Base-by-base conservation (phyloP, 768 basidiomycete genomes). In the Lentinula aciculospora region DNA sequence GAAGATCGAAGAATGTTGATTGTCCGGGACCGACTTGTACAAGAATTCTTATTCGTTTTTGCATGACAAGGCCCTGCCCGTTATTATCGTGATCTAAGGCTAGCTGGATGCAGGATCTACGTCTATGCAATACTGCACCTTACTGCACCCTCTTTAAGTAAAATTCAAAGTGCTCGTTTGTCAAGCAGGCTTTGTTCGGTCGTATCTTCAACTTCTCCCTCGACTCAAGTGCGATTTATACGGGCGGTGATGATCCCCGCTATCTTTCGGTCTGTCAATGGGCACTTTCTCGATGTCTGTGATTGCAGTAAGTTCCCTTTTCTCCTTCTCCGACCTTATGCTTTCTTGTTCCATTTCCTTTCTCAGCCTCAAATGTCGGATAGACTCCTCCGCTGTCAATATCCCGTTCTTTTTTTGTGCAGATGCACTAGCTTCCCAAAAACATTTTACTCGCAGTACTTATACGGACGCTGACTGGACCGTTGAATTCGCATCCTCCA, bases 251-350 rank as follows among this genome's bases (percentile, higher is more conserved):
- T 17, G 29, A 54, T 40, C 31, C 40, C n/a, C 44, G 29, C 4
- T 47, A 53, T 49, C 47, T 49, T 13, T 29, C 27, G 15, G 7
- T 49, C 27, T 49, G 47, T 49, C 47, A 49, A 29, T 49, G n/a
- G 8, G 15, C 47, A 34, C 19, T 44, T 19, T 40, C 42, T 12
- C 42, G 40, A 31, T 55, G 23, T 40, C 37, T 32, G 10, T 39
- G 25, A 21, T 39, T 55, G 23, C 5, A 27, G 59, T 64, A 59
- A 63, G 61, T 64, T 60, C 65, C 66, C 62, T 67, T 56, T 13
- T 54, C 13, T 47, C 42, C 31, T 47, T 47, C 44, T 59, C 62
- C 63, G 57, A 66, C 60, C 63, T 62, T 63, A 61, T 65, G 64
- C 62, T 67, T 53, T 32, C 23, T 32, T 36, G 8, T 28, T 46